Evolutionary conservation across 352 stramenopile genomes (phyloP).

Genomic region (Peronosclerospora sorghi): DNA sequence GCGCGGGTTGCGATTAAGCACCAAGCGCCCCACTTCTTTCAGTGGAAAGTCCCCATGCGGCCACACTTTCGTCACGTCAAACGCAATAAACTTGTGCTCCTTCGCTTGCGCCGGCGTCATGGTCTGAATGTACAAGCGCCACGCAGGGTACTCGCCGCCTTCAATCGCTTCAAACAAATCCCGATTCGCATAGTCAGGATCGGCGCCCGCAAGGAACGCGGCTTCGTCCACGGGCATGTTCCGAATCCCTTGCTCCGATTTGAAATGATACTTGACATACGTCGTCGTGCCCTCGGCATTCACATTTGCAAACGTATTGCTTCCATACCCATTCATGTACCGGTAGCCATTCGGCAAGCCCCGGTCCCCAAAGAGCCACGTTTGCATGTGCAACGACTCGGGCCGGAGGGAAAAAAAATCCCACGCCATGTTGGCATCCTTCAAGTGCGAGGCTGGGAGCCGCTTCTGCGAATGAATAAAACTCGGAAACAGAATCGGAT

Average conservation of each 20-base stretch:
- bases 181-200: slow-evolving; percentile 77
- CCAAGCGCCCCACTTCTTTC: slow-evolving; percentile 70
- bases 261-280: slow-evolving; percentile 89
- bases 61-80: slow-evolving; percentile 2
- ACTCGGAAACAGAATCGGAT: slow-evolving; percentile 23
- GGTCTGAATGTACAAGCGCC: slow-evolving; percentile 82
- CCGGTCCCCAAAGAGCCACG: neutral
- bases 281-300: slow-evolving; percentile 46
- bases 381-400: slow-evolving; percentile 40
- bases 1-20: slow-evolving; percentile 86
- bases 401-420: slow-evolving; percentile 81
- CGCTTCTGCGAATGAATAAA: slow-evolving; percentile 89
- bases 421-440: slow-evolving; percentile 77
- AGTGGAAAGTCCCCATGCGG: neutral
- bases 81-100: slow-evolving; percentile 3
- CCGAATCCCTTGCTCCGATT: slow-evolving; percentile 73
- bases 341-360: slow-evolving; percentile 45
- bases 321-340: slow-evolving; percentile 85
- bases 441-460: slow-evolving; percentile 67
- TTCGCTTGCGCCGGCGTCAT: slow-evolving; percentile 72
- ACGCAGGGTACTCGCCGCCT: slow-evolving; percentile 45
- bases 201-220: slow-evolving; percentile 31
- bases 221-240: slow-evolving; percentile 71
- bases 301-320: slow-evolving; percentile 82
- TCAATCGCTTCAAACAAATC: slow-evolving; percentile 84